Conservation (phyloP, 2,329 filamentous ascomycete species). For the Paracamarosporium sp. region DNA sequence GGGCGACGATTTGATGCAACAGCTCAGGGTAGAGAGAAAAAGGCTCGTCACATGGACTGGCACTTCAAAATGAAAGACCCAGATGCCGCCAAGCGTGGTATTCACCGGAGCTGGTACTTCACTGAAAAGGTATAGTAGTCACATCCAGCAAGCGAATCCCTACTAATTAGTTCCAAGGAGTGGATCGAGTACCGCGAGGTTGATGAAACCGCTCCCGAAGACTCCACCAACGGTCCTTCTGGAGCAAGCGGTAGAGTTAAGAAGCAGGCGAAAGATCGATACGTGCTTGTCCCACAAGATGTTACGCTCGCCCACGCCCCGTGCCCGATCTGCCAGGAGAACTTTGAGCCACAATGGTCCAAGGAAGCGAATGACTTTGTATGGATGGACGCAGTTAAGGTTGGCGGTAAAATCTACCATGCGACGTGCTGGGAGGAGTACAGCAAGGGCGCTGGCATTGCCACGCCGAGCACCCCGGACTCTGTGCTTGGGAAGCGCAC, state of each 20-base stretch:
- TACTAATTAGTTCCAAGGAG: conserved; percentile 63
- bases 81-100: conserved; percentile 83
- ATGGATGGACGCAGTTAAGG: conserved; percentile 85
- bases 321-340: conserved; percentile 95
- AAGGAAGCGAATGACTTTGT: conserved; percentile 96
- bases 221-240: conserved; percentile 27
- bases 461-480: conserved; percentile 43
- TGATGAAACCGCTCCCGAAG: conserved; percentile 64
- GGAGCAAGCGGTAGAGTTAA: conserved; percentile 50
- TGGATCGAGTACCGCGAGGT: conserved; percentile 88
- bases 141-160: not conserved
- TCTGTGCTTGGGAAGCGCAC: conserved; percentile 47
- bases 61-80: conserved; percentile 94
- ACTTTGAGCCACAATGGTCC: conserved; percentile 90
- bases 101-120: conserved; percentile 94
- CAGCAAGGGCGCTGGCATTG: conserved; percentile 39
- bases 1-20: conserved; percentile 84
- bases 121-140: conserved; percentile 74
- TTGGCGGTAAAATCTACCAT: conserved; percentile 84
- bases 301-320: conserved; percentile 74
- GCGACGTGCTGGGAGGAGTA: conserved; percentile 84
- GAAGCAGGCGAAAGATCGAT: conserved; percentile 68
- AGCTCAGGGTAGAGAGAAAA: conserved; percentile 80
- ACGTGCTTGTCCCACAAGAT: conserved; percentile 84
- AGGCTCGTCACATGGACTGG: conserved; percentile 95